Evolutionary conservation across 257 asterid genomes (phyloP), one percentile per base, ranked within the genome.

Genomic region (Capsicum rhomboideum): DNA sequence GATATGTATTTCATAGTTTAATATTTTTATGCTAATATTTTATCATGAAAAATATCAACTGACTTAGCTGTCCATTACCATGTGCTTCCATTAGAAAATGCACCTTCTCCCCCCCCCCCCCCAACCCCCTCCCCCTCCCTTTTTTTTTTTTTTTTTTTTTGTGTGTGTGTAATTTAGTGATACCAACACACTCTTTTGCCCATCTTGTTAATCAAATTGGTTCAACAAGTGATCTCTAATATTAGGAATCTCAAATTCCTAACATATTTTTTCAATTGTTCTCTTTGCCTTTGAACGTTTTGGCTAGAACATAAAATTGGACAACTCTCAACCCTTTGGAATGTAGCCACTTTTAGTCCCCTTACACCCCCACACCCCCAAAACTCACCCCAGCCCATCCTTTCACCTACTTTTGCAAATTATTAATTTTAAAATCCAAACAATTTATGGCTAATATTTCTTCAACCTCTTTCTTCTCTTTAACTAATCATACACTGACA

Each of bases 11-110:
- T 13, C 40, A 42, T 46, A 12, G 21, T 75, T 49, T 23, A 75
- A 75, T 23, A 75, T 75, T 75, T 46, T 75, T 74, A 10, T 49
- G 9, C 26, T 75, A 14, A 16, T 75, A 14, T 75, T 4, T 23
- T 49, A 26, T 26, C 16, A 8, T 49, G 26, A 71, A 31, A 67
- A 46, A 23, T 6, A 74, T 16, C 40, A 74, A 74, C 4, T 23
- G 14, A 74, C 21, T n/a, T 40, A 74, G 80, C 80, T 74, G 81
- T 23, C 81, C 61, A 75, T 49, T 75, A 75, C 61, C 80, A 75
- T 75, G 7, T 75, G 59, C 58, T 75, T 29, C 46, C 46, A 66
- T 66, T 66, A 66, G 13, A 31, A 66, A 66, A 29, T 66, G 12
- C 4, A 66, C 7, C 11, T 28, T 17, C 1, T 4, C 4, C 18